phyloP scores from a whole-genome alignment of 768 basidiomycete species.

The Paxillus ammoniavirescens region DNA sequence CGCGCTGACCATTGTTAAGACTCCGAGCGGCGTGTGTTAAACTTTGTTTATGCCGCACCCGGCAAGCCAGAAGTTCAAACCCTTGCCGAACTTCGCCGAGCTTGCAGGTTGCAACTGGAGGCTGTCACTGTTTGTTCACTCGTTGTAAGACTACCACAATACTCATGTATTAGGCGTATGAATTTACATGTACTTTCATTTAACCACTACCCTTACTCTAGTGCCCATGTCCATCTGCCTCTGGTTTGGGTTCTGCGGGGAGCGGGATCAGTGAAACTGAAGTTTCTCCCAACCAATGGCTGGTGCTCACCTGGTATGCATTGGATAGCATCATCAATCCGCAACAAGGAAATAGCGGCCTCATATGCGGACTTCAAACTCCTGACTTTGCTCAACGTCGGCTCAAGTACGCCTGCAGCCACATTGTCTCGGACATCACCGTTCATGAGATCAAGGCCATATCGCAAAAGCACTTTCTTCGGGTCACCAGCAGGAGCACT shows the following conservation, averaged over 20 bases:
- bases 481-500: slow-evolving; percentile 88
- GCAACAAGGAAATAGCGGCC: slow-evolving; percentile 89
- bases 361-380: slow-evolving; percentile 97
- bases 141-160: neutral
- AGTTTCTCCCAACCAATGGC: neutral
- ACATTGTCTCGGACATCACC: slow-evolving; percentile 97
- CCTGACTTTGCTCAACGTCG: slow-evolving; percentile 95
- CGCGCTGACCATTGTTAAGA: too few species aligned
- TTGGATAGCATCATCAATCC: slow-evolving; percentile 96
- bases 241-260: slow-evolving; percentile 63
- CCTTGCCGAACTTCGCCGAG: too few species aligned
- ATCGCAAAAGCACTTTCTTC: slow-evolving; percentile 85
- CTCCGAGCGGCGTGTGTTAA: too few species aligned
- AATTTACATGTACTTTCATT: slow-evolving; percentile 12
- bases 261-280: slow-evolving; percentile 16
- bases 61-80: too few species aligned
- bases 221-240: slow-evolving; percentile 76
- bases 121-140: too few species aligned
- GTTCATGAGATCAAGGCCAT: slow-evolving; percentile 92
- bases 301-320: slow-evolving; percentile 72
- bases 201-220: slow-evolving; percentile 29
- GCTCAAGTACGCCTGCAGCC: slow-evolving; percentile 89
- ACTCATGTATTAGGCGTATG: slow-evolving; percentile 4
- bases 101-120: too few species aligned
- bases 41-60: neutral